These are phyloP conservation scores for Hypericum perforatum DNA, from an alignment of 345 rosid species.

Conservation along the genomic window DNA sequence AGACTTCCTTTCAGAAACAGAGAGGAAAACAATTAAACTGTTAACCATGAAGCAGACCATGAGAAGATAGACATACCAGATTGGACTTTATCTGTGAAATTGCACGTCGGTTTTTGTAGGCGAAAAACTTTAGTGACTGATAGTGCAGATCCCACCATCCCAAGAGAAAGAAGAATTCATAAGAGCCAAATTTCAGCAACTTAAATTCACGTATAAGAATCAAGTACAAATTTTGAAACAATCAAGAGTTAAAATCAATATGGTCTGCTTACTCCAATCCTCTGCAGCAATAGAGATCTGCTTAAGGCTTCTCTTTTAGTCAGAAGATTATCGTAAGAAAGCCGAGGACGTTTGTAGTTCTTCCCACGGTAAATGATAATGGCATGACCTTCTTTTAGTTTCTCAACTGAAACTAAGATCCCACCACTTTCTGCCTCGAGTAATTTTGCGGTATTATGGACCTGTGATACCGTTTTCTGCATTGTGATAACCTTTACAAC, in stretches of 20 bases:
- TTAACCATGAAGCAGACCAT: neutral
- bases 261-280: conserved; percentile 55
- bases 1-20: no score
- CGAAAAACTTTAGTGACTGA: conserved; percentile 71
- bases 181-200: neutral
- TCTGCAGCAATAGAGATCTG: conserved; percentile 66
- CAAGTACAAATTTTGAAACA: neutral
- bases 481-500: conserved; percentile 67
- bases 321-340: conserved; percentile 43
- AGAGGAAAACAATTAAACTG: no score
- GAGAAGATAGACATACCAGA: conserved; percentile 25
- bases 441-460: conserved; percentile 47
- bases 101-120: conserved; percentile 36
- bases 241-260: neutral
- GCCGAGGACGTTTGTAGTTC: conserved; percentile 58
- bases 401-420: conserved; percentile 57
- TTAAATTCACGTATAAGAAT: neutral
- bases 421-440: conserved; percentile 83
- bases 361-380: conserved; percentile 79
- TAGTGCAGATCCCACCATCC: conserved; percentile 8
- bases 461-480: conserved; percentile 51
- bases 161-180: neutral
- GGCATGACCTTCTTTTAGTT: conserved; percentile 60
- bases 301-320: conserved; percentile 59
- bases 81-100: conserved; percentile 43